phyloP scores from a whole-genome alignment of 306 rosid genomes.

The Cajanus cajan region DNA sequence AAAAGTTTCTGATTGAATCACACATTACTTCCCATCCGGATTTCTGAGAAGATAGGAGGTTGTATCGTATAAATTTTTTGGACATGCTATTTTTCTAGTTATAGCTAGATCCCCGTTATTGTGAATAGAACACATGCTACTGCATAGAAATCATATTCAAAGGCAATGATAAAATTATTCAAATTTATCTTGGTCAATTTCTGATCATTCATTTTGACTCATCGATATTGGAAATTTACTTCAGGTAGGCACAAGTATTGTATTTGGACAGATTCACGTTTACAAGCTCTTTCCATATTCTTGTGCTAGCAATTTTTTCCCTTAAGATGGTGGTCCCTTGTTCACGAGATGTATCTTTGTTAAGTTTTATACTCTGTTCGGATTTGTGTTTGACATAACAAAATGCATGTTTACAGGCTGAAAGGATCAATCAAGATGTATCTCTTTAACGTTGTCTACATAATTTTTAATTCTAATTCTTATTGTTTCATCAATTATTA shows the following conservation, averaged over 20 bases:
- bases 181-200: background rate
- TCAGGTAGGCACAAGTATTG: background rate
- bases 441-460: too few species aligned
- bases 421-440: background rate
- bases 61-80: constrained; percentile 23
- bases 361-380: background rate
- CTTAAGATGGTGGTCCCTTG: background rate
- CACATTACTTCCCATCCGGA: constrained; percentile 23
- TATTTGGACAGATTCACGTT: background rate
- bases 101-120: background rate
- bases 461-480: too few species aligned
- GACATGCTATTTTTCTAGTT: background rate
- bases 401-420: background rate
- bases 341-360: background rate
- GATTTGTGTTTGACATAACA: background rate
- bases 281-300: background rate
- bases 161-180: background rate
- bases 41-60: constrained; percentile 35
- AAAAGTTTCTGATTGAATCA: constrained; percentile 14
- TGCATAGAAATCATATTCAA: background rate
- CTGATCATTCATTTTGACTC: background rate
- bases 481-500: too few species aligned
- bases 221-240: background rate
- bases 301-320: background rate
- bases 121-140: background rate